A percentile compares a stretch with the other conserved stretches of the same genome.
Evolutionary conservation across 345 rosid species (phyloP).

Genomic region (Camelina laxa): DNA sequence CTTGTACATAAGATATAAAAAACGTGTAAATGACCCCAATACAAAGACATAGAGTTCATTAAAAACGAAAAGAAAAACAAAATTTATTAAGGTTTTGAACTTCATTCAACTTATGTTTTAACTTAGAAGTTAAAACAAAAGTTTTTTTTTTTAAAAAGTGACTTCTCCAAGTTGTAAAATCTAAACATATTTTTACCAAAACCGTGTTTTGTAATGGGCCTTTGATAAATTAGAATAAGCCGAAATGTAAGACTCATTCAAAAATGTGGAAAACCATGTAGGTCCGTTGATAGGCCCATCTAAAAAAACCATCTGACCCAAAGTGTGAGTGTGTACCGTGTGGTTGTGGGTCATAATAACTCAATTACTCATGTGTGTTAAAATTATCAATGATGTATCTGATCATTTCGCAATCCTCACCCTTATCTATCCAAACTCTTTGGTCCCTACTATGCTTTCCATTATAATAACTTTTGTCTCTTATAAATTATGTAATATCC

Average conservation of each 20-base stretch:
- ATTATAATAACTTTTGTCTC: slow-evolving; percentile 2
- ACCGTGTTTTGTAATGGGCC: slow-evolving; percentile 18
- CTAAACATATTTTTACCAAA: not conserved
- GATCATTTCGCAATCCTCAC: slow-evolving; percentile 33
- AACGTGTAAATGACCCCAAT: too few species aligned
- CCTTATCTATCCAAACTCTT: slow-evolving; percentile 28
- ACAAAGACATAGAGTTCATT: too few species aligned
- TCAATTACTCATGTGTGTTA: slow-evolving; percentile 2
- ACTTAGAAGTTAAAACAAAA: too few species aligned
- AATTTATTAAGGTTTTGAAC: too few species aligned
- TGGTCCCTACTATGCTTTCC: slow-evolving; percentile 36
- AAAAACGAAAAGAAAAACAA: too few species aligned
- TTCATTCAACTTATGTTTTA: too few species aligned
- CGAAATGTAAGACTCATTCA: not conserved
- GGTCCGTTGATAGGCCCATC: slow-evolving; percentile 36
- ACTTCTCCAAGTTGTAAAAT: too few species aligned
- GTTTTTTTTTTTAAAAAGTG: too few species aligned
- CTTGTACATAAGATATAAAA: too few species aligned
- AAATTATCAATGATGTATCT: slow-evolving; percentile 18
- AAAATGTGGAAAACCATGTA: slow-evolving; percentile 20
- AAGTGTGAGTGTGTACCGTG: slow-evolving; percentile 39
- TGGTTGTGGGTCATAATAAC: slow-evolving; percentile 39
- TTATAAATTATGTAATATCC: slow-evolving; percentile 1
- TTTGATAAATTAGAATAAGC: not conserved
- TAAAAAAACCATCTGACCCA: slow-evolving; percentile 20